phyloP scores from a whole-genome alignment of 148 eudicot species.

The Rhododendron williamsianum region DNA sequence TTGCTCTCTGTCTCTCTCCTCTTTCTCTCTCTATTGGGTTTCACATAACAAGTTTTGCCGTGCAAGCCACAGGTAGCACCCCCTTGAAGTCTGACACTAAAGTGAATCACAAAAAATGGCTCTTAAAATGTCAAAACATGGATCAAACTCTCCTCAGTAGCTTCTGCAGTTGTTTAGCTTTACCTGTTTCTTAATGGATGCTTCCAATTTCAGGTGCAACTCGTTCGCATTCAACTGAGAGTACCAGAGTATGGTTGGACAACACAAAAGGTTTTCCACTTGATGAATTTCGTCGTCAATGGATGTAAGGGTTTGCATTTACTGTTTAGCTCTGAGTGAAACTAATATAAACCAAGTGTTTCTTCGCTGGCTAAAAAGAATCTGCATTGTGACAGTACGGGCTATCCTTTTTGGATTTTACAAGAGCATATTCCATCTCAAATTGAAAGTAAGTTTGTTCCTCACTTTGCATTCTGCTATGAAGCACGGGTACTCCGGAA shows the following conservation, averaged over 20 bases:
- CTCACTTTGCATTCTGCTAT: no score
- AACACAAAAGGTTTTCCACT: slow-evolving; percentile 75
- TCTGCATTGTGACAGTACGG: slow-evolving; percentile 36
- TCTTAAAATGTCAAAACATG: not conserved
- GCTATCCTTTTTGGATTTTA: slow-evolving; percentile 57
- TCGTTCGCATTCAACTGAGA: slow-evolving; percentile 58
- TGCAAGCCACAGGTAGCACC: no score
- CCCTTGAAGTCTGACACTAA: no score
- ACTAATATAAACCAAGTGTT: not conserved
- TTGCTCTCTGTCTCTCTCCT: no score
- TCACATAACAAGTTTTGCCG: no score
- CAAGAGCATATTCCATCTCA: slow-evolving; percentile 33
- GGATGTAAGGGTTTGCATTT: slow-evolving; percentile 48
- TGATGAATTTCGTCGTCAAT: slow-evolving; percentile 71
- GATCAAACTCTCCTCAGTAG: not conserved
- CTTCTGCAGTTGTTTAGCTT: not conserved
- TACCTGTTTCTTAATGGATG: not conserved
- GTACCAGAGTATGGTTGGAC: slow-evolving; percentile 81
- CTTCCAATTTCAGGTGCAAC: slow-evolving; percentile 49
- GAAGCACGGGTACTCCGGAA: no score
- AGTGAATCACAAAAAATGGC: no score
- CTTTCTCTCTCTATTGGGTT: no score
- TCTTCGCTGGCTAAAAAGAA: not conserved
- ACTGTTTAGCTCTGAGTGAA: not conserved
- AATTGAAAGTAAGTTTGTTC: slow-evolving; percentile 34